Evolutionary conservation across 352 stramenopile species (phyloP), one percentile per base, ranked within the genome.

Genomic region (Phytophthora palmivora): DNA sequence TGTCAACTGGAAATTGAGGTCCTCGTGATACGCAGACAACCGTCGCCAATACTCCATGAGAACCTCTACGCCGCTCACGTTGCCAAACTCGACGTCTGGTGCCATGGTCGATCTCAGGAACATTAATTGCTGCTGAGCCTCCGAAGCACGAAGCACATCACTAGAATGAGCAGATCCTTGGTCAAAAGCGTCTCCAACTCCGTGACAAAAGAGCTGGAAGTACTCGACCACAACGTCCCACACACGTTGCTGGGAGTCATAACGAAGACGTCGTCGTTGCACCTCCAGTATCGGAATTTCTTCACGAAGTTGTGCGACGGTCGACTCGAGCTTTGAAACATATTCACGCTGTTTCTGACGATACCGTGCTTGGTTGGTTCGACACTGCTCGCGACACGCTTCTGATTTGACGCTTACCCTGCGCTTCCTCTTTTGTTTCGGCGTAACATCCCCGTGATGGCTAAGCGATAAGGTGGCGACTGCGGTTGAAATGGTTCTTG

Each of bases 361-460:
- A 58, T 88, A 88, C 16, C 76, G 63, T 18, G 74, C 79, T 52
- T 88, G 79, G 58, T 87, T 88, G 16, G 51, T 72, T 24, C 79
- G 76, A 39, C 79, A 87, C 43, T 88, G 79, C 43, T 87, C 74
- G 2, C 79, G 74, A 43, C 79, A 77, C 2, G 74, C 66, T 32
- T 81, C 69, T 0, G 74, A 76, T 64, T 83, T 82, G 38, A 73
- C 16, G 21, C 58, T 70, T n/a, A 67, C 54, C 21, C 32, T 43
- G 24, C 67, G 70, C 38, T 76, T 85, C 32, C 68, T 68, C 45
- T 72, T 74, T 24, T 46, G 61, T 9, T 55, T 60, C 32, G 39
- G 28, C 12, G 30, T 51, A 12, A 39, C 8, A 6, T 41, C 26
- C n/a, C 22, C 33, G 14, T 18, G 0, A 7, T 42, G 38, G 24